Conservation (phyloP, 1,284 basidiomycete species). For the Ganoderma resinaceum region DNA sequence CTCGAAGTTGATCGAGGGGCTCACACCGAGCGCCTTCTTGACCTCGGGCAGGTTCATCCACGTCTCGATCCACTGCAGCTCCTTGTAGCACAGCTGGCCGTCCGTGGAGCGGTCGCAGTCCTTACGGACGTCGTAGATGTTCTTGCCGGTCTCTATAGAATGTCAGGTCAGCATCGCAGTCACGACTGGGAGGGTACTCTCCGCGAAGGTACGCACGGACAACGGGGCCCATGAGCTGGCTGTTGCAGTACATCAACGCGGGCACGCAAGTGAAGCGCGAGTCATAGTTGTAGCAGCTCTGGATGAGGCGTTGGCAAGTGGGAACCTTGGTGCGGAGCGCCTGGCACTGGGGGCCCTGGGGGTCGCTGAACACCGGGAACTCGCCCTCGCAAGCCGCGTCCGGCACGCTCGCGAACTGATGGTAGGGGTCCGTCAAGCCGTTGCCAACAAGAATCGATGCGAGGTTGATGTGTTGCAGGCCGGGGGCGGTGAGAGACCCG, state of each 20-base stretch:
- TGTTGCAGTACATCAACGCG: constrained; percentile 69
- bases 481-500: constrained; percentile 36
- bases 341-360: constrained; percentile 69
- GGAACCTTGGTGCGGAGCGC: constrained; percentile 70
- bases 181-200: constrained; percentile 38
- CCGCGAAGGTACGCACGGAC: constrained; percentile 55
- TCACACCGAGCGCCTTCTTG: constrained; percentile 82
- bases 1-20: constrained; percentile 60
- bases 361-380: constrained; percentile 76
- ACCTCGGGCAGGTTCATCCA: constrained; percentile 79
- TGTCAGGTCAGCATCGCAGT: constrained; percentile 31
- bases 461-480: constrained; percentile 74
- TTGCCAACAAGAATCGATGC: constrained; percentile 85
- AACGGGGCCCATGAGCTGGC: constrained; percentile 63
- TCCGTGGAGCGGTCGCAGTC: constrained; percentile 76
- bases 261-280: constrained; percentile 69
- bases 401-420: constrained; percentile 79
- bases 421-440: constrained; percentile 77
- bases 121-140: constrained; percentile 87
- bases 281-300: constrained; percentile 67
- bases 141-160: constrained; percentile 63
- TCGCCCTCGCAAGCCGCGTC: constrained; percentile 87
- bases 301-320: constrained; percentile 73
- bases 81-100: constrained; percentile 75
- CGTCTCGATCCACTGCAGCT: constrained; percentile 83